Evolutionary conservation across 2,329 filamentous ascomycete genomes (phyloP).

Genomic region (Aspergillus pseudotamarii): DNA sequence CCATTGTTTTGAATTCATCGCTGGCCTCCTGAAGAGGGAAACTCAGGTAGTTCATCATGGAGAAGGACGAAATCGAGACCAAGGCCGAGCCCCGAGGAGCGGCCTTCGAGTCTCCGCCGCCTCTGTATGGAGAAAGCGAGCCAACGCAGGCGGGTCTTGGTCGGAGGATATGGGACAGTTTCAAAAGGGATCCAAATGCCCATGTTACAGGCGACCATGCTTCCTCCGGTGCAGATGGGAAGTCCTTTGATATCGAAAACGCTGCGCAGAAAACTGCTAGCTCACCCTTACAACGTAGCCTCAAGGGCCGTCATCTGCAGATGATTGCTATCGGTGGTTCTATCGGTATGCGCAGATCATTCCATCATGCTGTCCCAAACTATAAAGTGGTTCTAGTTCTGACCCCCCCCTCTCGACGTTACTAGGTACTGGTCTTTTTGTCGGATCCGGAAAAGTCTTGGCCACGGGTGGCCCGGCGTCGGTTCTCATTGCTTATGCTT

Average conservation of each 20-base stretch:
- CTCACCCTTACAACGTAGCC: conserved; percentile 72
- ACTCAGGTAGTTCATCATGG: conserved; percentile 26
- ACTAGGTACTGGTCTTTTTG: conserved; percentile 78
- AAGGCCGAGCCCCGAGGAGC: conserved; percentile 26
- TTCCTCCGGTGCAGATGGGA: conserved; percentile 54
- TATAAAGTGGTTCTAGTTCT: background rate
- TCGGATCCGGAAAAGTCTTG: conserved; percentile 75
- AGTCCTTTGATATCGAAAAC: conserved; percentile 64
- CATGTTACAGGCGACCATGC: conserved; percentile 29
- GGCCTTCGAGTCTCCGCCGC: conserved; percentile 27
- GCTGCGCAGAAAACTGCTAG: conserved; percentile 67
- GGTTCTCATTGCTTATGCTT: conserved; percentile 72
- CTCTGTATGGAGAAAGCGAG: conserved; percentile 34
- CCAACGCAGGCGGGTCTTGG: conserved; percentile 24
- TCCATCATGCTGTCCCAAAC: background rate
- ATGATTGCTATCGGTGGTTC: conserved; percentile 98
- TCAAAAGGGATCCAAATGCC: conserved; percentile 50
- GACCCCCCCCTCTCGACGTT: background rate
- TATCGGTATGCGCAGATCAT: conserved; percentile 62
- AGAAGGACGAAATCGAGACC: conserved; percentile 34
- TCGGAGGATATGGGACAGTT: conserved; percentile 44
- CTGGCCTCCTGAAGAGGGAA: background rate
- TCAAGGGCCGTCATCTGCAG: conserved; percentile 85
- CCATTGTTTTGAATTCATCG: background rate
- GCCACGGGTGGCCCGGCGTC: conserved; percentile 75